Base-by-base conservation (phyloP, 1,139 yeast genomes). In the Diutina sp. region DNA sequence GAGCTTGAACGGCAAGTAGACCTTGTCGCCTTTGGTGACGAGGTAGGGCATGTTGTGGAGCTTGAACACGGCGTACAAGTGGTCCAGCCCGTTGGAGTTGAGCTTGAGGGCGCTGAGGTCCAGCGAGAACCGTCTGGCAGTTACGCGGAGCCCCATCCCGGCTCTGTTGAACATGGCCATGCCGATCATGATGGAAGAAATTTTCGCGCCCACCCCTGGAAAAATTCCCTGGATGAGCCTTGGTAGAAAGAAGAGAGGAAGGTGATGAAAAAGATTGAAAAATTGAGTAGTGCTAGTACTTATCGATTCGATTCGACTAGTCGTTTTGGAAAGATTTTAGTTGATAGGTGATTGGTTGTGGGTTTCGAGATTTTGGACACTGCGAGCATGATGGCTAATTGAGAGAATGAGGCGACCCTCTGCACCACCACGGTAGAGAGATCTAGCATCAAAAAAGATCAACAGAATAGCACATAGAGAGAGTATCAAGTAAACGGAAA, bases 21-120 rank as follows among this genome's bases (percentile, higher is more conserved):
- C 81, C 62, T 77, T 80, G 69, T 95, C 99, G 25, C 99, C 99
- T 62, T 85, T 82, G 25, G 99, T 90, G 28, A 95, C 95, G 60
- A 93, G 74, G 65, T 89, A 91, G 54, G 95, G 90, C 69, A 90
- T 83, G 68, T 86, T 84, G 72, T 90, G 95, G 54, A 95, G 79
- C 64, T 82, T 84, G 63, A 91, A 79, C 8, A 89, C 78, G 55
- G 99, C 99, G 66, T 90, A 93, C 51, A 93, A 72, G 60, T 80
- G 68, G 55, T 67, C 63, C 35, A 70, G 67, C 4, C 76, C 79
- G 61, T 70, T 72, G 45, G 80, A 77, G 60, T 90, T 88, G 58
- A 82, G 78, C 66, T 85, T 87, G 61, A 91, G 71, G 11, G 90
- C 84, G 76, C 70, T 56, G 57, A 66, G 59, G 56, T 62, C 65